Conservation (phyloP, 192 early-diverging fungal genomes). For the Entrophospora sp. region DNA sequence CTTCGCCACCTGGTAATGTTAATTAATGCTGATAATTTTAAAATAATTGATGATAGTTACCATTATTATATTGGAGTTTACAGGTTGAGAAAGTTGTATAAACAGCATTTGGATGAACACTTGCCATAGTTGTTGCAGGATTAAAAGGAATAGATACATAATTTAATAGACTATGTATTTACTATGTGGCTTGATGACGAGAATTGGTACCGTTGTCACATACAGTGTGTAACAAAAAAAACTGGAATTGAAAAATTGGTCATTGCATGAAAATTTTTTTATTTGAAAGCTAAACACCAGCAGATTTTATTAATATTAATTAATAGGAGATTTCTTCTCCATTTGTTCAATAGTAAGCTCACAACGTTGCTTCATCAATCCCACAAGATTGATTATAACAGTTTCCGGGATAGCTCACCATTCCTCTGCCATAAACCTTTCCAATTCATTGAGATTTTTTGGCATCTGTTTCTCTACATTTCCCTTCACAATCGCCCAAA, state of each 20-base stretch:
- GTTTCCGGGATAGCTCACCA: neutral
- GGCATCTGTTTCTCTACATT: neutral
- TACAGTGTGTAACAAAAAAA: too few relatives aligned
- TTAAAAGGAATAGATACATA: too few relatives aligned
- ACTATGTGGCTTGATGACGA: too few relatives aligned
- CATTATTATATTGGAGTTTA: too few relatives aligned
- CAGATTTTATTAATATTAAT: neutral
- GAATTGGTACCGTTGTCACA: too few relatives aligned
- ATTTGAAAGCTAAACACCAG: neutral
- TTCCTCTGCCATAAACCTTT: neutral
- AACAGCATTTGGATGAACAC: too few relatives aligned
- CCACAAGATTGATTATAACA: neutral
- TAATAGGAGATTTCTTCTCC: neutral
- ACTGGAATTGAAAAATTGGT: neutral
- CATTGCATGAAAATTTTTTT: neutral
- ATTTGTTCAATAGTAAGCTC: neutral
- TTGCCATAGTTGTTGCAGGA: too few relatives aligned
- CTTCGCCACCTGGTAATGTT: too few relatives aligned
- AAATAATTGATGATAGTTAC: too few relatives aligned
- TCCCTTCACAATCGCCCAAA: neutral
- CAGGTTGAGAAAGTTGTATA: too few relatives aligned
- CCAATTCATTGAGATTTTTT: slow-evolving; percentile 8
- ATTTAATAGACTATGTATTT: too few relatives aligned
- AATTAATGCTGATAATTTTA: too few relatives aligned
- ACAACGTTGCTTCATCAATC: neutral